phyloP scores from a whole-genome alignment of 106 monocot species.

The Posidonia australis region DNA sequence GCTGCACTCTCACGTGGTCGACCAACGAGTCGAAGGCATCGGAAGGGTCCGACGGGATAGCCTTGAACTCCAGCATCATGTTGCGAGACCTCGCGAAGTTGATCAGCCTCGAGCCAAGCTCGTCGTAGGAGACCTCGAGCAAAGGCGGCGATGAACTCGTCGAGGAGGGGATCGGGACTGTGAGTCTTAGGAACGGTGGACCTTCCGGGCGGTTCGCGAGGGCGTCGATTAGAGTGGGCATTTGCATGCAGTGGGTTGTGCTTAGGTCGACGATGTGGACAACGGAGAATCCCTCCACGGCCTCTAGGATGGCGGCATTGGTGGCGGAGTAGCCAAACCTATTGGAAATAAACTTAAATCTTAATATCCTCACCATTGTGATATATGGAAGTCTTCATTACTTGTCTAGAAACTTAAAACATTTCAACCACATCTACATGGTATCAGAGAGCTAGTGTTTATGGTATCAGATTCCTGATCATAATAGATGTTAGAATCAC shows the following conservation, averaged over 20 bases:
- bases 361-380: too few species aligned
- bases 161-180: slow-evolving; percentile 25
- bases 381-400: too few species aligned
- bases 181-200: slow-evolving; percentile 57
- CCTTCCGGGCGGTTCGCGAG: slow-evolving; percentile 64
- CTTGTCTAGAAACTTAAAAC: too few species aligned
- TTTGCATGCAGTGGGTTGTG: slow-evolving; percentile 95
- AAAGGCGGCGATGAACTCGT: slow-evolving; percentile 25
- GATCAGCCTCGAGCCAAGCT: slow-evolving; percentile 56
- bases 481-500: too few species aligned
- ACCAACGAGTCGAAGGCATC: slow-evolving; percentile 56
- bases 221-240: slow-evolving; percentile 86
- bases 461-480: too few species aligned
- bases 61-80: slow-evolving; percentile 72
- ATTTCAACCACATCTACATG: too few species aligned
- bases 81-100: slow-evolving; percentile 69
- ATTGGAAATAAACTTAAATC: too few species aligned
- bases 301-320: slow-evolving; percentile 80
- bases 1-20: slow-evolving; percentile 48
- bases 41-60: slow-evolving; percentile 32
- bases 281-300: slow-evolving; percentile 53
- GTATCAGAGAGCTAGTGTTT: too few species aligned
- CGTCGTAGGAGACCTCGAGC: slow-evolving; percentile 54
- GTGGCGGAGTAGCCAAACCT: slow-evolving; percentile 83
- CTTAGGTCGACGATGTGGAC: slow-evolving; percentile 80